Evolutionary conservation across 2,329 filamentous ascomycete genomes (phyloP).

Genomic region (Ophiostoma himal-ulmi): DNA sequence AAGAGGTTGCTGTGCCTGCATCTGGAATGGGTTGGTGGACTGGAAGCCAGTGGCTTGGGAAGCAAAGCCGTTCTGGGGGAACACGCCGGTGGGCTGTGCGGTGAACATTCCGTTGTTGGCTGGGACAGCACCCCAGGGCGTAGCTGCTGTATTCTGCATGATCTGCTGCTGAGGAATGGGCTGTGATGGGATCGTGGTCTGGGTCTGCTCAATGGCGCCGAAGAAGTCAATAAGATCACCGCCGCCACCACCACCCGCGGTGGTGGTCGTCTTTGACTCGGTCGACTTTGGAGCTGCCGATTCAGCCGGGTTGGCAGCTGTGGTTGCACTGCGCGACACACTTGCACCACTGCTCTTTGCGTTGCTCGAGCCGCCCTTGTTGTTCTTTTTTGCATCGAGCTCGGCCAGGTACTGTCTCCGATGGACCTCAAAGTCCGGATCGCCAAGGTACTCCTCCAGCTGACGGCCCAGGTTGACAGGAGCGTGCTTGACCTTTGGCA

Average conservation of each 20-base stretch:
- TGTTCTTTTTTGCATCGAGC: constrained; percentile 61
- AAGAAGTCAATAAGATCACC: constrained; percentile 87
- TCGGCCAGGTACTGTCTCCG: constrained; percentile 86
- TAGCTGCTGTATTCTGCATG: constrained; percentile 32
- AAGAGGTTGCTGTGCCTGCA: constrained; percentile 33
- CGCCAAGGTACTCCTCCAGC: constrained; percentile 88
- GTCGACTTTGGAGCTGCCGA: constrained; percentile 39
- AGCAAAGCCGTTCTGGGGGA: constrained; percentile 36
- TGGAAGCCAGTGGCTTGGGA: constrained; percentile 39
- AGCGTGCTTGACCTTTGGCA: constrained; percentile 94
- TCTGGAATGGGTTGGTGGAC: constrained; percentile 40
- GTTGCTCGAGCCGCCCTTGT: constrained; percentile 41
- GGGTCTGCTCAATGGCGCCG: constrained; percentile 84
- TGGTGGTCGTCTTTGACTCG: constrained; percentile 31
- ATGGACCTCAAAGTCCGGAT: constrained; percentile 92
- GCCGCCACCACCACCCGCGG: constrained; percentile 45
- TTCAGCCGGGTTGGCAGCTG: constrained; percentile 30
- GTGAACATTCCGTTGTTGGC: constrained; percentile 30
- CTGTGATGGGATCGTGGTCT: constrained; percentile 59
- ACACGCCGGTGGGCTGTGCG: constrained; percentile 33
- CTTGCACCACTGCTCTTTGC: constrained; percentile 35
- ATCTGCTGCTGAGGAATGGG: constrained; percentile 35
- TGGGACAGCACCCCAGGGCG: constrained; percentile 36
- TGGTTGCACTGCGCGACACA: constrained; percentile 30
- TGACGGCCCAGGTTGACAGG: constrained; percentile 85